These are phyloP conservation scores for Phlegmacium glaucopus DNA, from an alignment of 768 basidiomycete genomes.

Conservation along the genomic window DNA sequence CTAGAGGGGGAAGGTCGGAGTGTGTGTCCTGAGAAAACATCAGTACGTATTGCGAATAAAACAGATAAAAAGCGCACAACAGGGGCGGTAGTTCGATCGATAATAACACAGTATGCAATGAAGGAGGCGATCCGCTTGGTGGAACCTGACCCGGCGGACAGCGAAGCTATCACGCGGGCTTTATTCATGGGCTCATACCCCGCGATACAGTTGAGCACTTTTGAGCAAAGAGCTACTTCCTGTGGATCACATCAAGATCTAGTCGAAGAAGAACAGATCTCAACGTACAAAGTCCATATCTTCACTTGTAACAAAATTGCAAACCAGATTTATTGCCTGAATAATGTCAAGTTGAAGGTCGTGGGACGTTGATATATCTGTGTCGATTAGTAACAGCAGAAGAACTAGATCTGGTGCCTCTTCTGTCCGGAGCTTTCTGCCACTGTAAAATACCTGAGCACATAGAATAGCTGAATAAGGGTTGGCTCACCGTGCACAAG, in stretches of 20 bases:
- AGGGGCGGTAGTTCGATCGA: conserved; percentile 19
- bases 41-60: conserved; percentile 6
- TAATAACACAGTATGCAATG: conserved; percentile 51
- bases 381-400: conserved; percentile 49
- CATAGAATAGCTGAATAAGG: neutral
- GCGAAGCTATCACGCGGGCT: conserved; percentile 43
- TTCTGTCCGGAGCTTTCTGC: conserved; percentile 27
- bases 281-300: conserved; percentile 24
- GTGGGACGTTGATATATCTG: conserved; percentile 47
- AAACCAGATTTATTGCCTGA: conserved; percentile 44
- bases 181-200: conserved; percentile 47
- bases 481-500: conserved; percentile 44
- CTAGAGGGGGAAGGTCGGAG: conserved; percentile 46
- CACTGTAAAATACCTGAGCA: conserved; percentile 18
- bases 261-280: conserved; percentile 5
- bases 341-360: conserved; percentile 46
- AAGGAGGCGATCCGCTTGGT: conserved; percentile 54
- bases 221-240: conserved; percentile 46
- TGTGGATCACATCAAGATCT: conserved; percentile 17
- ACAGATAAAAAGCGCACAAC: conserved; percentile 17
- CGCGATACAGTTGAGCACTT: conserved; percentile 37
- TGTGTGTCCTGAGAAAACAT: conserved; percentile 34
- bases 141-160: conserved; percentile 48
- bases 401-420: conserved; percentile 50
- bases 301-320: conserved; percentile 34